Evolutionary conservation across 1,284 basidiomycete genomes (phyloP).

Genomic region (Trametes hirsuta): DNA sequence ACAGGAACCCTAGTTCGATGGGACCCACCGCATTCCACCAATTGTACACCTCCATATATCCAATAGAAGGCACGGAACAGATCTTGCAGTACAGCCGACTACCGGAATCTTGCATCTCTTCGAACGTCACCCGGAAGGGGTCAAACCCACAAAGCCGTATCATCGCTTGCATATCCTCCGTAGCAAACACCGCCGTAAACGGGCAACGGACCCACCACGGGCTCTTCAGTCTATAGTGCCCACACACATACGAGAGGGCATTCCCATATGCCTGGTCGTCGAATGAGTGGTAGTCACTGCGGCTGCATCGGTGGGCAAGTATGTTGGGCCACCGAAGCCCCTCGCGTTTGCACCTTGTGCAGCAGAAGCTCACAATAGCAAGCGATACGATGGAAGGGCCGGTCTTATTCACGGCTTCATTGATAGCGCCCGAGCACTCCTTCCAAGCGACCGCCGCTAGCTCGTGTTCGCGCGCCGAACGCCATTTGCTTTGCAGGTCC

Average conservation of each 20-base stretch:
- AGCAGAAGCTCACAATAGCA: conserved; percentile 9
- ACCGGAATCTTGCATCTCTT: conserved; percentile 46
- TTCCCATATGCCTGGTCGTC: neutral
- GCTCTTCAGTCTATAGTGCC: neutral
- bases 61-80: neutral
- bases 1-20: neutral
- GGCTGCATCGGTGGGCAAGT: conserved; percentile 10
- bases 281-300: neutral
- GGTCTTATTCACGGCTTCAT: neutral
- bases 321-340: conserved; percentile 12
- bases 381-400: neutral
- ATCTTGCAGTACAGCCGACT: conserved; percentile 31
- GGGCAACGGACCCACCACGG: neutral
- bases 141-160: conserved; percentile 43
- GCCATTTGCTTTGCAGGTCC: neutral
- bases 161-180: conserved; percentile 35
- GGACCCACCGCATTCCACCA: conserved; percentile 10
- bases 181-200: neutral
- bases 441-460: neutral
- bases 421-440: neutral
- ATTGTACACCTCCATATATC: conserved; percentile 1
- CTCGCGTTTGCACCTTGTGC: neutral
- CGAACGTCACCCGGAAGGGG: conserved; percentile 41
- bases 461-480: neutral
- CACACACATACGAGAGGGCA: neutral